Conservation (phyloP, 768 basidiomycete genomes). For the Coprinopsis marcescibilis region DNA sequence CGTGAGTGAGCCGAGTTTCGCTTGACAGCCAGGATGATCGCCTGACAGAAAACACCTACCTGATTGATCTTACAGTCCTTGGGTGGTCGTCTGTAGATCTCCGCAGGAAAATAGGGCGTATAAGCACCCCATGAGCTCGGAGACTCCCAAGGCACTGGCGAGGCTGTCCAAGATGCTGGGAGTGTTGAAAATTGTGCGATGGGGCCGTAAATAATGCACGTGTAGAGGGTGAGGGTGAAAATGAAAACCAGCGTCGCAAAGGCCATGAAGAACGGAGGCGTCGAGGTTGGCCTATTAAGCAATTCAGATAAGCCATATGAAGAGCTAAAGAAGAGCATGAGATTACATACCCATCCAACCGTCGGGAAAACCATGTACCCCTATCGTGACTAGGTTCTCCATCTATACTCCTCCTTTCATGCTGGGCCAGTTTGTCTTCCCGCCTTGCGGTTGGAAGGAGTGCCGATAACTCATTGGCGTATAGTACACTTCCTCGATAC, state of each 20-base stretch:
- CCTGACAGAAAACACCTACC: constrained; percentile 26
- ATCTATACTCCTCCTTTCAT: background rate
- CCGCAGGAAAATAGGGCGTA: constrained; percentile 51
- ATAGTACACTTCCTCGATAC: background rate
- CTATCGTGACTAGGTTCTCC: background rate
- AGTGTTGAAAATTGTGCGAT: background rate
- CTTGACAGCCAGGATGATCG: constrained; percentile 1
- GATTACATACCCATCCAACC: background rate
- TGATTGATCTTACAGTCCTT: constrained; percentile 48
- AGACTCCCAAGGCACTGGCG: constrained; percentile 4
- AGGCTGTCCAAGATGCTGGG: background rate
- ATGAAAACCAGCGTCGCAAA: constrained; percentile 3
- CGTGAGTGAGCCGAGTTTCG: constrained; percentile 1
- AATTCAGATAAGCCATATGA: background rate
- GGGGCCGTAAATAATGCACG: constrained; percentile 2
- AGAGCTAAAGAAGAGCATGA: background rate
- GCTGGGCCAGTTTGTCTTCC: background rate
- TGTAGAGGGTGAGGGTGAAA: constrained; percentile 9
- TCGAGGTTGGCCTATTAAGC: background rate
- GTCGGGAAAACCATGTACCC: background rate
- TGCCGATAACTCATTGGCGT: background rate
- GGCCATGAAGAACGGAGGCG: background rate
- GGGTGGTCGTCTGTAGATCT: constrained; percentile 41
- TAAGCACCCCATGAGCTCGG: constrained; percentile 51
- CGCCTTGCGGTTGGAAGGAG: background rate